A percentile compares a stretch with the other conserved stretches of the same genome.
Conservation (phyloP, 257 asterid genomes). For the Prunella vulgaris region DNA sequence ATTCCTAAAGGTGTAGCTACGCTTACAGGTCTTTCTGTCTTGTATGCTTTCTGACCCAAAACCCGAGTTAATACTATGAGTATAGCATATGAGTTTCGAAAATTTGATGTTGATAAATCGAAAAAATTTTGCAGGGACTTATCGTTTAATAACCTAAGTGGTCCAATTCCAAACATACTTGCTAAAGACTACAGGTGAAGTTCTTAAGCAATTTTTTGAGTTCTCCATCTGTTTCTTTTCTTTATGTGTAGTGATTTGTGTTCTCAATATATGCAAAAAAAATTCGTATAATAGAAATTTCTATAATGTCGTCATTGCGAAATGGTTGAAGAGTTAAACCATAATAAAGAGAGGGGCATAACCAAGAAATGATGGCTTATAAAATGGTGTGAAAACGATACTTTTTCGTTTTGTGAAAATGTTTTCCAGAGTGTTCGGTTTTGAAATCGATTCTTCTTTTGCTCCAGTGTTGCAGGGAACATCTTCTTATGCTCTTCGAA, state of each 20-base stretch:
- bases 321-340: neutral
- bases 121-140: slow-evolving; percentile 62
- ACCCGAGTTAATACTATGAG: neutral
- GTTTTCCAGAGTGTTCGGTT: neutral
- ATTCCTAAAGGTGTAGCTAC: slow-evolving; percentile 66
- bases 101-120: slow-evolving; percentile 3
- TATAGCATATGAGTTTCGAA: neutral
- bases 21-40: slow-evolving; percentile 84
- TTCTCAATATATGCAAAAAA: neutral
- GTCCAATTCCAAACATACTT: slow-evolving; percentile 68
- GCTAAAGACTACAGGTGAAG: slow-evolving; percentile 91
- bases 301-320: neutral
- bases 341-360: neutral
- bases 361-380: neutral
- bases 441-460: slow-evolving; percentile 14
- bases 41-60: slow-evolving; percentile 59
- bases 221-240: neutral
- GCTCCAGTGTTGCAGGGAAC: slow-evolving; percentile 82
- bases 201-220: neutral
- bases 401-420: no score
- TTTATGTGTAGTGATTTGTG: neutral
- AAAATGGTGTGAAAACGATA: neutral
- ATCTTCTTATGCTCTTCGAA: slow-evolving; percentile 62
- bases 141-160: slow-evolving; percentile 81
- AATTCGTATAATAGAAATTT: neutral